Evolutionary conservation across 805 yeast genomes (phyloP).

Genomic region (Wickerhamomyces chambardii): DNA sequence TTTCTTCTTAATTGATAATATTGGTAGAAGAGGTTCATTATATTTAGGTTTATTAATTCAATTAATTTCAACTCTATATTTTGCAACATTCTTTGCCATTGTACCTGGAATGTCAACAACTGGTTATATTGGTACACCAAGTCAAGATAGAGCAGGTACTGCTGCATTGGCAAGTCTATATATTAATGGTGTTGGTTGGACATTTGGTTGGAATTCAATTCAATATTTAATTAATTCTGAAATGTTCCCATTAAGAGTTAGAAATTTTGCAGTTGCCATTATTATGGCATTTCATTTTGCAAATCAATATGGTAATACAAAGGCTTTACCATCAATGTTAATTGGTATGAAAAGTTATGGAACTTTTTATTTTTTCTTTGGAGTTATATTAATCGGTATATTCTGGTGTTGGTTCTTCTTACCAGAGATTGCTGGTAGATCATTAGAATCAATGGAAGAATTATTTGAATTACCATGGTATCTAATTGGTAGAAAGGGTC

Average conservation of each 20-base stretch:
- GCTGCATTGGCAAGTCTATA: slow-evolving; percentile 43
- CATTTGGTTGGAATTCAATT: slow-evolving; percentile 47
- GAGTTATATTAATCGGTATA: slow-evolving; percentile 30
- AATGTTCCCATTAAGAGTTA: slow-evolving; percentile 40
- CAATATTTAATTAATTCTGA: slow-evolving; percentile 49
- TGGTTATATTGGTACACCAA: slow-evolving; percentile 19
- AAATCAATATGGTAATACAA: slow-evolving; percentile 48
- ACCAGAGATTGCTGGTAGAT: slow-evolving; percentile 28
- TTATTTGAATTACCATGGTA: slow-evolving; percentile 44
- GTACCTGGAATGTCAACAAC: slow-evolving; percentile 33
- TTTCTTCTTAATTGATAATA: slow-evolving; percentile 41
- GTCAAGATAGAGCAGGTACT: slow-evolving; percentile 28
- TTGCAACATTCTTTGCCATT: slow-evolving; percentile 34
- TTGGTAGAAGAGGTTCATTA: slow-evolving; percentile 42
- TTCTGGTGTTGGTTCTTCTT: slow-evolving; percentile 26
- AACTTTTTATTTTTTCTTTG: slow-evolving; percentile 42
- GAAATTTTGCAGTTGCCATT: slow-evolving; percentile 39
- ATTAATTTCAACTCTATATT: slow-evolving; percentile 30
- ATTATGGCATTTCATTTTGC: slow-evolving; percentile 49
- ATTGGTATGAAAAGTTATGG: slow-evolving; percentile 36
- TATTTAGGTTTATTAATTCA: slow-evolving; percentile 41
- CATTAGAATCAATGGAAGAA: slow-evolving; percentile 29
- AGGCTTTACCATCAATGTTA: slow-evolving; percentile 45
- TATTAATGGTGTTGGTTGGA: slow-evolving; percentile 48
- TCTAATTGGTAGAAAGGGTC: slow-evolving; percentile 45